These are phyloP conservation scores for Trypanosomatidae sp. DNA, from an alignment of 208 protist genomes.

Conservation along the genomic window DNA sequence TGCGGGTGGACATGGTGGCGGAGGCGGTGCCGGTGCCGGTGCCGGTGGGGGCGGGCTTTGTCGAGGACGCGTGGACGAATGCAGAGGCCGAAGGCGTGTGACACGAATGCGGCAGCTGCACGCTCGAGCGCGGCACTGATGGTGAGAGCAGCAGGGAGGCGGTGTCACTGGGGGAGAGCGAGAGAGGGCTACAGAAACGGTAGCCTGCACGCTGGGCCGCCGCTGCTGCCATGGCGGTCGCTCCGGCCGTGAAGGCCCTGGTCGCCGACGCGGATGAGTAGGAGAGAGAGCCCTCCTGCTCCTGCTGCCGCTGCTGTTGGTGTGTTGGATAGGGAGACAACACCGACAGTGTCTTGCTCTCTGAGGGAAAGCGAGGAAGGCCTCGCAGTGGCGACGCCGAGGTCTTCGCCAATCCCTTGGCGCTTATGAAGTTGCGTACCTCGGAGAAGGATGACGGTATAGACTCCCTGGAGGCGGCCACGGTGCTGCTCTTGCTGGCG, in stretches of 20 bases:
- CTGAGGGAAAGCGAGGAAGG: not conserved
- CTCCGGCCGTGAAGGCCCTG: not conserved
- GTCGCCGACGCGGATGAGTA: slow-evolving; percentile 8
- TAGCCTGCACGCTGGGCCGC: not conserved
- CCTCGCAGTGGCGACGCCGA: not conserved
- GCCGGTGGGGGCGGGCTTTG: not conserved
- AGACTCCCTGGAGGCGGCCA: not conserved
- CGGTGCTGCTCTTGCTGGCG: not conserved
- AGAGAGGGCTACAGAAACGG: slow-evolving; percentile 11
- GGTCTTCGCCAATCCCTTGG: not conserved
- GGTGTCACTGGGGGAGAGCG: slow-evolving; percentile 10
- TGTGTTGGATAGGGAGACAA: not conserved
- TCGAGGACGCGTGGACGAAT: not conserved
- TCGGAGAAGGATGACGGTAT: not conserved
- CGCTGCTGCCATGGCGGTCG: not conserved
- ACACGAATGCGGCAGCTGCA: not conserved
- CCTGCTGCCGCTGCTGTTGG: slow-evolving; percentile 3
- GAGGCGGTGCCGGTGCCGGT: not conserved
- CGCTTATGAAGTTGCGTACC: not conserved
- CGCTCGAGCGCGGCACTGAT: not conserved
- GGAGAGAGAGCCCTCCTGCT: slow-evolving; percentile 3
- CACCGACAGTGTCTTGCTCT: not conserved
- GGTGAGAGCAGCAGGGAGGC: slow-evolving; percentile 2
- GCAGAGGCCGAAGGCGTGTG: not conserved
- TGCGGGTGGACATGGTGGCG: slow-evolving; percentile 24